A percentile compares a stretch with the other conserved stretches of the same genome.
Conservation (phyloP, 176 grass and related monocot genomes). For the Hyparrhenia diplandra region DNA sequence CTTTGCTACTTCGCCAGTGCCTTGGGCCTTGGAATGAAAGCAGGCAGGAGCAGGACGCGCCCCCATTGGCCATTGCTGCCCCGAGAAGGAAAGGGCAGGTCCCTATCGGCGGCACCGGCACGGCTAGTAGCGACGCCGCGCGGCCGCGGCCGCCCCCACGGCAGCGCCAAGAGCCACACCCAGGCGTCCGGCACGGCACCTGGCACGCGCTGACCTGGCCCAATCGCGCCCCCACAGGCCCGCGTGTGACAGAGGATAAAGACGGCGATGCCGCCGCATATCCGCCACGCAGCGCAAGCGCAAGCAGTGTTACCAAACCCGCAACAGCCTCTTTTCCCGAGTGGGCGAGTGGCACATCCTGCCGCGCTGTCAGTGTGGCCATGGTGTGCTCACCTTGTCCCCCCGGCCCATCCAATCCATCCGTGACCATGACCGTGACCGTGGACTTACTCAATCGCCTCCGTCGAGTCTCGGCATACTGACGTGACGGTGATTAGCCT, state of each 20-base stretch:
- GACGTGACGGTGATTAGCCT: not conserved
- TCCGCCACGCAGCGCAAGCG: constrained; percentile 18
- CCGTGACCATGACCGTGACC: not conserved
- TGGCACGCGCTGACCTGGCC: constrained; percentile 36
- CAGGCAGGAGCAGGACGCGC: not conserved
- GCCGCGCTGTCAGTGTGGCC: not conserved
- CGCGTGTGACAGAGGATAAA: constrained; percentile 14
- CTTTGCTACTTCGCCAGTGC: not conserved
- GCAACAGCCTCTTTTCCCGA: not conserved
- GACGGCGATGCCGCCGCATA: constrained; percentile 34
- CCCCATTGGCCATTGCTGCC: not conserved
- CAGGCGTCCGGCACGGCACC: not conserved
- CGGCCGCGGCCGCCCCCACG: constrained; percentile 14
- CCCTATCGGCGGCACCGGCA: not conserved
- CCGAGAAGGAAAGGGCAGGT: not conserved
- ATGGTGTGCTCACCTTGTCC: not conserved
- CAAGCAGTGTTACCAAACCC: not conserved
- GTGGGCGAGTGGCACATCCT: not conserved
- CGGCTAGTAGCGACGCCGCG: constrained; percentile 7
- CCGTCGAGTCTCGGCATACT: constrained; percentile 1
- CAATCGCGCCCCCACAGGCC: not conserved
- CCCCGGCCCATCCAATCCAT: not conserved
- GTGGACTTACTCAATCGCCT: not conserved
- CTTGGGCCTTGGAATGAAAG: not conserved
- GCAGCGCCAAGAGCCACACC: constrained; percentile 34